Conservation (phyloP, 768 basidiomycete species). For the Boletus subcaerulescens region DNA sequence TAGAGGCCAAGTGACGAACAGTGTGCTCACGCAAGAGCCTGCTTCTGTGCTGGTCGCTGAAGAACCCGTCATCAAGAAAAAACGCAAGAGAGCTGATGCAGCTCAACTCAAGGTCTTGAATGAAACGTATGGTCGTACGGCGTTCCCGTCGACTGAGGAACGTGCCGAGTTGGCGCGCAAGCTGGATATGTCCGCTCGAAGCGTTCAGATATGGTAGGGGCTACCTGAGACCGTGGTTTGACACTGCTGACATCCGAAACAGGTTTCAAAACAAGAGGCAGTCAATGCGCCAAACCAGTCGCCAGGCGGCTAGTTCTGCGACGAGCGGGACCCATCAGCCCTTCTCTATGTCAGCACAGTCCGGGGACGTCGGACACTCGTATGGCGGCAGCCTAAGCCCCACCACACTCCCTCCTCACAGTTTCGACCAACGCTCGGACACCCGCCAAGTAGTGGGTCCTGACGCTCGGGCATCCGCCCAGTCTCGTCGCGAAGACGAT, state of each 20-base stretch:
- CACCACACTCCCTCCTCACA: slow-evolving; percentile 27
- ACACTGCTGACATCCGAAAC: slow-evolving; percentile 22
- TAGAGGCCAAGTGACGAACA: slow-evolving; percentile 35
- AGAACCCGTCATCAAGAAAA: slow-evolving; percentile 80
- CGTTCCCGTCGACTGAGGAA: slow-evolving; percentile 87
- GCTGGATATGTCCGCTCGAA: slow-evolving; percentile 79
- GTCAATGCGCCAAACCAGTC: slow-evolving; percentile 74
- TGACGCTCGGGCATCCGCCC: slow-evolving; percentile 22
- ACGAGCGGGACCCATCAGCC: slow-evolving; percentile 46
- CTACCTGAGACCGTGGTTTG: slow-evolving; percentile 8
- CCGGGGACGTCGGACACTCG: slow-evolving; percentile 31
- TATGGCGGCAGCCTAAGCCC: slow-evolving; percentile 37
- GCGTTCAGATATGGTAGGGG: slow-evolving; percentile 82
- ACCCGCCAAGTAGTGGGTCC: slow-evolving; percentile 33
- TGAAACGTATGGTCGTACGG: slow-evolving; percentile 75
- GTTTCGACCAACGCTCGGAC: slow-evolving; percentile 44
- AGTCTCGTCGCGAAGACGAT: slow-evolving; percentile 47
- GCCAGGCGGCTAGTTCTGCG: slow-evolving; percentile 52
- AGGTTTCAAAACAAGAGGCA: slow-evolving; percentile 91
- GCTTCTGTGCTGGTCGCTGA: slow-evolving; percentile 41
- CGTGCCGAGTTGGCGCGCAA: slow-evolving; percentile 71
- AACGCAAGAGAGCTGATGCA: slow-evolving; percentile 81
- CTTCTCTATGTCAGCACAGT: slow-evolving; percentile 42
- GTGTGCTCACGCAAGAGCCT: slow-evolving; percentile 33
- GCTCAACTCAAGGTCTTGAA: slow-evolving; percentile 78